phyloP scores from a whole-genome alignment of 2,329 filamentous ascomycete species.

The Metarhizium album region DNA sequence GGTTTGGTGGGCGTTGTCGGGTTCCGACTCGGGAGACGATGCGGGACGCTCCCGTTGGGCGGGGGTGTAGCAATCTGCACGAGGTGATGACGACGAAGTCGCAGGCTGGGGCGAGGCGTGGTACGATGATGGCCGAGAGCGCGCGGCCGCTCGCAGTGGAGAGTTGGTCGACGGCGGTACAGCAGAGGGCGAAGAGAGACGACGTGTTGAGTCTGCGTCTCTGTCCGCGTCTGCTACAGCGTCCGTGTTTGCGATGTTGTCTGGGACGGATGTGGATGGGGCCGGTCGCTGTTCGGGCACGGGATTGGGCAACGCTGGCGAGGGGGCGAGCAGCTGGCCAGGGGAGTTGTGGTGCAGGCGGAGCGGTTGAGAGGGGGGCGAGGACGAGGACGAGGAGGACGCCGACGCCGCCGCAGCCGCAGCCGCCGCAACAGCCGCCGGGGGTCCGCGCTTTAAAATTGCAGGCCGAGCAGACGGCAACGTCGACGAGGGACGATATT shows the following conservation, averaged over 20 bases:
- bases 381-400: too few relatives aligned
- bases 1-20: constrained; percentile 12
- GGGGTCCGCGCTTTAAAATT: constrained; percentile 28
- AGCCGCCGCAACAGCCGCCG: too few relatives aligned
- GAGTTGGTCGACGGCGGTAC: constrained; percentile 3
- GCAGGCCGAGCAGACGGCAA: constrained; percentile 44
- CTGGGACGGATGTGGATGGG: constrained; percentile 8
- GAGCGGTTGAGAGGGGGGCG: constrained; percentile 9
- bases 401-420: too few relatives aligned
- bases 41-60: constrained; percentile 7
- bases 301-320: constrained; percentile 8
- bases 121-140: constrained; percentile 8
- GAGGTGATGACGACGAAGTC: constrained; percentile 4
- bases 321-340: constrained; percentile 3
- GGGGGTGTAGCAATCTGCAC: constrained; percentile 1
- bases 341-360: constrained; percentile 8
- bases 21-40: constrained; percentile 12
- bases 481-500: constrained; percentile 44
- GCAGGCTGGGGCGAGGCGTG: not conserved
- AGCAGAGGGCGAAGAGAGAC: not conserved
- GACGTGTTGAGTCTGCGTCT: constrained; percentile 13
- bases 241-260: constrained; percentile 10
- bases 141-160: constrained; percentile 5
- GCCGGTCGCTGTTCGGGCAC: not conserved
- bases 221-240: constrained; percentile 8